Evolutionary conservation across 2,329 filamentous ascomycete genomes (phyloP), one percentile per base, ranked within the genome.

Genomic region (Berkeleyomyces rouxiae): DNA sequence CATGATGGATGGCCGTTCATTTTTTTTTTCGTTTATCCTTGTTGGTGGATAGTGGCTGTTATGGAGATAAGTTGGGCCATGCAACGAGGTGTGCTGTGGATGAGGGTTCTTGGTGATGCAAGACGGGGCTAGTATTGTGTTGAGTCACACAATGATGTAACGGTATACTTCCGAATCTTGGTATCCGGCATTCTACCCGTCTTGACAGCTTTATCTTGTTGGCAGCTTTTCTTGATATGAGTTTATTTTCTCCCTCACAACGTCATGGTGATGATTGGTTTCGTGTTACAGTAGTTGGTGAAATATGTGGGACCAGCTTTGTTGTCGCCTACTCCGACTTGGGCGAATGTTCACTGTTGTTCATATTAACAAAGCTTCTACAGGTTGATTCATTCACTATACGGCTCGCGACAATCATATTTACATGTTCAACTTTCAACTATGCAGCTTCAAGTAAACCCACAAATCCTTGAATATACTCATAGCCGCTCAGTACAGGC

Each of bases 21-120:
- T 62, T 58, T 61, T 59, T 51, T 64, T 39, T 36, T n/a, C 61
- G 37, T 44, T 57, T 59, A 53, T 53, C 23, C 47, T 58, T 36
- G 43, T 40, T 36, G 58, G 49, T 36, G 55, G 55, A 23, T 11
- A 13, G 4, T 36, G 57, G 39, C 33, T 36, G 49, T 13, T 10
- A 55, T 39, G 39, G 59, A 23, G n/a, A 33, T 44, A 11, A n/a
- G 13, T 42, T 37, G 39, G 31, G 58, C 58, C 33, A 39, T 36
- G 58, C 23, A 40, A 13, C 5, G 13, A 42, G 43, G 7, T 60
- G 42, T 23, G 23, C 2, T 23, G 23, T 23, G 23, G 23, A 23
- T 23, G 23, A 23, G 23, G 23, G 42, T 16, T 49, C 9, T 59
- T 43, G 39, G 7, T 10, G 6, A 13, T 43, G 42, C 42, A 9